Evolutionary conservation across 306 rosid genomes (phyloP), one percentile per base, ranked within the genome.

Genomic region (Dryas alaskensis): DNA sequence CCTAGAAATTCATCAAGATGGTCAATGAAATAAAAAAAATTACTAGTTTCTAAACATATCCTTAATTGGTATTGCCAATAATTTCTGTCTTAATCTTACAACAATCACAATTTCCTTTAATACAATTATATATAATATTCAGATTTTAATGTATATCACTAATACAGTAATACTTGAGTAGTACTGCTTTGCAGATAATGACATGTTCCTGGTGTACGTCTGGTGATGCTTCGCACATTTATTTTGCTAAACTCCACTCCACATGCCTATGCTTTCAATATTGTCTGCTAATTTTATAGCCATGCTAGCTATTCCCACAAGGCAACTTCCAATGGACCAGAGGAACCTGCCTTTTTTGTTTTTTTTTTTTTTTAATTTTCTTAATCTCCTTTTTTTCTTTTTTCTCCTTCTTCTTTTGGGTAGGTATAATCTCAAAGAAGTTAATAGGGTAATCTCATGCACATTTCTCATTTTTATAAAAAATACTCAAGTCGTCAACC

Each of bases 171-270:
- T 52, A 52, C 57, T 16, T 7, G 1, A 44, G 2, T 31, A 31
- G 37, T 31, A 22, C 27, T 58, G 27, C 53, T 25, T 25, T 57
- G 22, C 22, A 60, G 48, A 72, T 27, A 22, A 72, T 46, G 76
- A 60, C 45, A 45, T 46, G 16, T 59, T 72, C 31, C 16, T 72
- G 67, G 69, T 4, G 27, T 3, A 39, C 25, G 53, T 44, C 37
- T 44, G 40, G 52, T 64, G 69, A 64, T 10, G 44, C 50, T 60
- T 70, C 64, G 64, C 42, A 70, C 74, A 13, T 58, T 59, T 59
- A 37, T 47, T 7, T 58, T 59, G 58, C 47, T 72, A 72, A 45
- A 47, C 67, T 58, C 37, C 45, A 58, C 47, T 19, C n/a, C 6
- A 11, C 60, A 51, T 52, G 57, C 57, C 40, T 60, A n/a, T 46